These are phyloP conservation scores for Tylopilus sp. DNA, from an alignment of 1,284 basidiomycete species.

Conservation along the genomic window DNA sequence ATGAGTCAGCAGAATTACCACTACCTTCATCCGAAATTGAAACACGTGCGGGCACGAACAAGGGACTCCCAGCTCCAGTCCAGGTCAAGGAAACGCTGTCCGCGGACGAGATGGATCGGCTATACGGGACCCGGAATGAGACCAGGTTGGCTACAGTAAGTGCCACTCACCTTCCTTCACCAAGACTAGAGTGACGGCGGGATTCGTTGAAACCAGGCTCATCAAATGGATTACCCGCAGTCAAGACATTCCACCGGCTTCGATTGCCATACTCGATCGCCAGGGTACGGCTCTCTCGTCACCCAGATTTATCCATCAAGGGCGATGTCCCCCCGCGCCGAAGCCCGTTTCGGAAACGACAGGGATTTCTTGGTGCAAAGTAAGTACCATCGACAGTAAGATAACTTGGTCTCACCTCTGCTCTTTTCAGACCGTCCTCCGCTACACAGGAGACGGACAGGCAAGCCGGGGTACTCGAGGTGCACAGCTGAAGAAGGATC, in stretches of 20 bases:
- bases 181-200: conserved; percentile 6
- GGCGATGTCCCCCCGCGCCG: conserved; percentile 2
- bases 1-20: not conserved
- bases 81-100: conserved; percentile 31
- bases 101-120: conserved; percentile 24
- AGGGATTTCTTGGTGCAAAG: conserved; percentile 35
- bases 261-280: conserved; percentile 20
- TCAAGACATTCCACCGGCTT: conserved; percentile 14
- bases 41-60: conserved; percentile 7
- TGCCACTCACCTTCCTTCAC: not conserved
- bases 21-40: not conserved
- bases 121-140: conserved; percentile 41
- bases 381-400: not conserved
- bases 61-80: conserved; percentile 26
- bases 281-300: not conserved
- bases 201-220: conserved; percentile 34
- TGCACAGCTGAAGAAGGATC: conserved; percentile 27
- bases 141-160: conserved; percentile 33
- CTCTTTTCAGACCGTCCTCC: conserved; percentile 21
- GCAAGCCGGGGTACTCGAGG: conserved; percentile 16
- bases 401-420: not conserved
- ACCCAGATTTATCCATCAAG: conserved; percentile 11
- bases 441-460: conserved; percentile 16
- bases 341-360: conserved; percentile 18
- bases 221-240: conserved; percentile 29